These are phyloP conservation scores for Dichomitus squalens DNA, from an alignment of 1,284 basidiomycete genomes.

Conservation along the genomic window DNA sequence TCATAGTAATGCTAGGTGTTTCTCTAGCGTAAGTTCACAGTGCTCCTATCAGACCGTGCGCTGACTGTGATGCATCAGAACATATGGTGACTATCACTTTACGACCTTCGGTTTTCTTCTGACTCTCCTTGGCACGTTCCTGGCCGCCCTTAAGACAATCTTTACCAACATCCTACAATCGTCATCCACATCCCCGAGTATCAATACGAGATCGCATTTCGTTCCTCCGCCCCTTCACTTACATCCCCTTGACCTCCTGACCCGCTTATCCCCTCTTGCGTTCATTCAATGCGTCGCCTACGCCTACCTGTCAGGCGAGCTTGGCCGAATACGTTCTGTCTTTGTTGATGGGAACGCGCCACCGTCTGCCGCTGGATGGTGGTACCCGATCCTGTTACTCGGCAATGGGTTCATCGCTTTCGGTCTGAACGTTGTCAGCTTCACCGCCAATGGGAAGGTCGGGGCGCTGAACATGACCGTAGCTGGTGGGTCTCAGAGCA, in stretches of 20 bases:
- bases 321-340: constrained; percentile 54
- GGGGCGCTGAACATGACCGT: constrained; percentile 88
- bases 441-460: constrained; percentile 88
- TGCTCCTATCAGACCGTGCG: neutral
- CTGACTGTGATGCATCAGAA: constrained; percentile 48
- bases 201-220: constrained; percentile 23
- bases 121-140: constrained; percentile 84
- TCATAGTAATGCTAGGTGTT: constrained; percentile 90
- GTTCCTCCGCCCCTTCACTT: constrained; percentile 54
- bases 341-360: constrained; percentile 31
- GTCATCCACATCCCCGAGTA: constrained; percentile 24
- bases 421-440: constrained; percentile 88
- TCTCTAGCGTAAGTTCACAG: constrained; percentile 79
- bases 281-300: constrained; percentile 84
- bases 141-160: constrained; percentile 91
- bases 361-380: constrained; percentile 42
- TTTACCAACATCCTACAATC: constrained; percentile 83
- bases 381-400: constrained; percentile 58
- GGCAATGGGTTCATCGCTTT: constrained; percentile 88
- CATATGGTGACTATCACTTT: constrained; percentile 90
- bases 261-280: constrained; percentile 85
- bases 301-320: constrained; percentile 79
- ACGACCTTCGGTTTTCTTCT: constrained; percentile 81
- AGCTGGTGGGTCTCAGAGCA: constrained; percentile 57
- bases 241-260: constrained; percentile 86